Conservation (phyloP, 1,284 basidiomycete genomes). For the Ganoderma leucocontextum region DNA sequence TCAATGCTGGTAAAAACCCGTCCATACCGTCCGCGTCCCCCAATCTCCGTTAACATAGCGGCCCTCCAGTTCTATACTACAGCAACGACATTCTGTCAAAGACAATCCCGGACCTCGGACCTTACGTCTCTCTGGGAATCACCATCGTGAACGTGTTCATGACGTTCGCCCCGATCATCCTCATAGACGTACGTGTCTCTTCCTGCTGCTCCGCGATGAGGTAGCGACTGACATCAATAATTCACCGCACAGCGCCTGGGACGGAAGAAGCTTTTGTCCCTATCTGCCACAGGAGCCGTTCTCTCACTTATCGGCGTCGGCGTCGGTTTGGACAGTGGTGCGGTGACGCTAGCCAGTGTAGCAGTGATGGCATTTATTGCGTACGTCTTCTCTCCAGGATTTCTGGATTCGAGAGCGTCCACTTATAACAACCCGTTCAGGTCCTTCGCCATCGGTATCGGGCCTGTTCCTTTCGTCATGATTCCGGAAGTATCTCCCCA, state of each 20-base stretch:
- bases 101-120: constrained; percentile 79
- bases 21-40: neutral
- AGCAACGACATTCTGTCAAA: constrained; percentile 87
- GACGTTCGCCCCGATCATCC: constrained; percentile 84
- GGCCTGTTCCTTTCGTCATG: constrained; percentile 92
- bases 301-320: constrained; percentile 76
- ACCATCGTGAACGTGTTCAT: constrained; percentile 84
- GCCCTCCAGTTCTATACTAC: constrained; percentile 77
- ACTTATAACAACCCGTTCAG: constrained; percentile 46
- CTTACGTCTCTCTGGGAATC: constrained; percentile 81
- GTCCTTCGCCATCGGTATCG: constrained; percentile 90
- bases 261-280: constrained; percentile 62
- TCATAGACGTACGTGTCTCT: constrained; percentile 74
- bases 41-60: neutral
- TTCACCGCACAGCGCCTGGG: constrained; percentile 65
- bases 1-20: constrained; percentile 59
- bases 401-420: neutral
- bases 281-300: constrained; percentile 71
- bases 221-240: neutral
- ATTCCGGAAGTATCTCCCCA: constrained; percentile 91
- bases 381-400: constrained; percentile 48
- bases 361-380: constrained; percentile 88
- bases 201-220: neutral
- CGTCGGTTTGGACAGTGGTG: constrained; percentile 71
- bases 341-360: constrained; percentile 71